phyloP scores from a whole-genome alignment of 768 basidiomycete genomes.

The Mycena galericulata region DNA sequence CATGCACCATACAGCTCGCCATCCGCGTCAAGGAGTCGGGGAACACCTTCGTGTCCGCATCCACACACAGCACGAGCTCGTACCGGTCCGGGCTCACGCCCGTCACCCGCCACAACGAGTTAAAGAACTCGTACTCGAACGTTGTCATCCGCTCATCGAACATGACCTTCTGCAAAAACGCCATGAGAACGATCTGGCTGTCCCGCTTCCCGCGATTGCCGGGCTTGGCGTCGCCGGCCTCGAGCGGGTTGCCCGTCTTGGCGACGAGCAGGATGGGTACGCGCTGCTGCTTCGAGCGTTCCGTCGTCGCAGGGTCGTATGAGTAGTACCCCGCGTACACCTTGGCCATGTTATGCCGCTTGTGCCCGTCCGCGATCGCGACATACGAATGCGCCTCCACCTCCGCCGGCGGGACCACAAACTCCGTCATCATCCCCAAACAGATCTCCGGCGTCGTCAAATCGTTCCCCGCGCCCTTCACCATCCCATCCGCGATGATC shows the following conservation, averaged over 20 bases:
- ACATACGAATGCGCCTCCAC: constrained; percentile 97
- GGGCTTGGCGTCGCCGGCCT: constrained; percentile 90
- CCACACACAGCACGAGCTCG: constrained; percentile 95
- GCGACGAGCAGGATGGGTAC: constrained; percentile 97
- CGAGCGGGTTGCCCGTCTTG: constrained; percentile 94
- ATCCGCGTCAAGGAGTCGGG: constrained; percentile 97
- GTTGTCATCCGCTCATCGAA: constrained; percentile 99
- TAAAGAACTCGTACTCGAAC: constrained; percentile 99
- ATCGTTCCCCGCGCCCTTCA: constrained; percentile 92
- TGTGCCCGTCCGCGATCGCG: constrained; percentile 99
- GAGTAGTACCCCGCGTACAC: constrained; percentile 98
- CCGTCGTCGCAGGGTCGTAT: constrained; percentile 92
- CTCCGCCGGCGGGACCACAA: constrained; percentile 81
- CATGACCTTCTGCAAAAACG: constrained; percentile 99
- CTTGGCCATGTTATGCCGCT: constrained; percentile 99
- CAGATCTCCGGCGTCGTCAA: constrained; percentile 95
- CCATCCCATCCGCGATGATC: constrained; percentile 98
- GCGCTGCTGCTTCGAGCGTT: constrained; percentile 94
- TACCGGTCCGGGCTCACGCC: constrained; percentile 97
- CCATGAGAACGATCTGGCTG: constrained; percentile 97
- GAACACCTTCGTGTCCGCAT: constrained; percentile 99
- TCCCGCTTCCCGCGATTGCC: constrained; percentile 99
- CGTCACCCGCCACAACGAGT: constrained; percentile 94
- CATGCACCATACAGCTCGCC: constrained; percentile 96
- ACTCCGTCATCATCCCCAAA: constrained; percentile 97